phyloP scores from a whole-genome alignment of 2,329 filamentous ascomycete species.

The Pseudogymnoascus sp. region DNA sequence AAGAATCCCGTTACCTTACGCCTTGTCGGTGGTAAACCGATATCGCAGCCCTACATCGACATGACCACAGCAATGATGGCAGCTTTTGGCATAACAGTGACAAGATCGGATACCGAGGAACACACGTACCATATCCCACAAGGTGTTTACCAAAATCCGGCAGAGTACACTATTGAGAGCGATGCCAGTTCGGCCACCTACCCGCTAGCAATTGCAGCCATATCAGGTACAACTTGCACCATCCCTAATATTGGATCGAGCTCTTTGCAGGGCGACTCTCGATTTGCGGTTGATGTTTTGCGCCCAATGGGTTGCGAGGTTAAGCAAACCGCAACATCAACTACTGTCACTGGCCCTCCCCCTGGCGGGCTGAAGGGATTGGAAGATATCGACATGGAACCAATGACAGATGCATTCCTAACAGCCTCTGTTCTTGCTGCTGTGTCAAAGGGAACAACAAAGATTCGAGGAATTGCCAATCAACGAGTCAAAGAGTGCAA shows the following conservation, averaged over 20 bases:
- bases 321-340: constrained; percentile 74
- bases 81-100: constrained; percentile 77
- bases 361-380: constrained; percentile 67
- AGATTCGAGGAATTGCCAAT: constrained; percentile 91
- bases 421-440: constrained; percentile 90
- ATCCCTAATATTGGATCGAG: constrained; percentile 91
- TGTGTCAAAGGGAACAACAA: constrained; percentile 74
- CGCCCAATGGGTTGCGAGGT: constrained; percentile 90
- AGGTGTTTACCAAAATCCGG: constrained; percentile 73
- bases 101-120: constrained; percentile 66
- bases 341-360: constrained; percentile 85
- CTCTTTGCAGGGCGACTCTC: constrained; percentile 89
- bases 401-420: constrained; percentile 97
- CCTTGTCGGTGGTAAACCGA: constrained; percentile 91
- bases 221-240: constrained; percentile 91
- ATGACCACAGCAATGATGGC: constrained; percentile 99
- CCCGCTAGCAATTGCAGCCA: constrained; percentile 85
- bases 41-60: constrained; percentile 94
- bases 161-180: constrained; percentile 86
- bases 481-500: constrained; percentile 98
- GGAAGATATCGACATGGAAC: constrained; percentile 89
- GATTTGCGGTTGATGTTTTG: constrained; percentile 85
- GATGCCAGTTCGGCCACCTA: constrained; percentile 98
- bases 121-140: constrained; percentile 93
- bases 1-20: constrained; percentile 87